phyloP scores from a whole-genome alignment of 352 stramenopile genomes.

The Pythium vanterpoolii region DNA sequence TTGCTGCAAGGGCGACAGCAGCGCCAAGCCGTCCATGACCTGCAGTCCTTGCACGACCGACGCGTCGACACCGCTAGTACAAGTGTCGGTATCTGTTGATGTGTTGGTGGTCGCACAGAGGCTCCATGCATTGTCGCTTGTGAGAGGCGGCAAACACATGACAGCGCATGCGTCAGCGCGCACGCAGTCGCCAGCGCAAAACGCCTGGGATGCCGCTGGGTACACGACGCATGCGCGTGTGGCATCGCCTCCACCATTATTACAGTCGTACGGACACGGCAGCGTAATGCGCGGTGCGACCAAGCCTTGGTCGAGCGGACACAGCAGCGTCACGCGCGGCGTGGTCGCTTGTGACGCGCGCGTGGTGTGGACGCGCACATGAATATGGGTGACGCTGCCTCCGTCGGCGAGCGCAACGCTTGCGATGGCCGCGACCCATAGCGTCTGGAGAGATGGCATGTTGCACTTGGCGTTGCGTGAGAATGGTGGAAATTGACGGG shows the following conservation, averaged over 20 bases:
- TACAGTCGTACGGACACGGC: conserved; percentile 3
- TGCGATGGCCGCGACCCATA: not conserved
- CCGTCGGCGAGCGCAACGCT: not conserved
- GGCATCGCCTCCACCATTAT: not conserved
- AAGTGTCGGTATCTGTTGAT: not conserved
- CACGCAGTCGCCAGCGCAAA: not conserved
- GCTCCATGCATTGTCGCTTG: not conserved
- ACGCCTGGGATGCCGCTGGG: not conserved
- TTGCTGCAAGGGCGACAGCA: not conserved
- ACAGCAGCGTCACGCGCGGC: not conserved
- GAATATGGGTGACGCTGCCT: not conserved
- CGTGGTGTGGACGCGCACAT: not conserved
- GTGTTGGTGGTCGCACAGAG: not conserved
- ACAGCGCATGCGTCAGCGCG: not conserved
- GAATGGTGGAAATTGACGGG: too few relatives aligned
- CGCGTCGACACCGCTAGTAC: not conserved
- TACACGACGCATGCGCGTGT: conserved; percentile 1
- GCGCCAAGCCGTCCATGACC: not conserved
- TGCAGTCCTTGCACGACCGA: not conserved
- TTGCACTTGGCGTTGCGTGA: too few relatives aligned
- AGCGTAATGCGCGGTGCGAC: not conserved
- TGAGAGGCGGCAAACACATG: not conserved
- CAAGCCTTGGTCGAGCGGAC: conserved; percentile 1
- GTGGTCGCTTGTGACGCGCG: not conserved
- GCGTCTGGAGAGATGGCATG: not conserved